Base-by-base conservation (phyloP, 805 yeast species). In the Starmera dryadoides region DNA sequence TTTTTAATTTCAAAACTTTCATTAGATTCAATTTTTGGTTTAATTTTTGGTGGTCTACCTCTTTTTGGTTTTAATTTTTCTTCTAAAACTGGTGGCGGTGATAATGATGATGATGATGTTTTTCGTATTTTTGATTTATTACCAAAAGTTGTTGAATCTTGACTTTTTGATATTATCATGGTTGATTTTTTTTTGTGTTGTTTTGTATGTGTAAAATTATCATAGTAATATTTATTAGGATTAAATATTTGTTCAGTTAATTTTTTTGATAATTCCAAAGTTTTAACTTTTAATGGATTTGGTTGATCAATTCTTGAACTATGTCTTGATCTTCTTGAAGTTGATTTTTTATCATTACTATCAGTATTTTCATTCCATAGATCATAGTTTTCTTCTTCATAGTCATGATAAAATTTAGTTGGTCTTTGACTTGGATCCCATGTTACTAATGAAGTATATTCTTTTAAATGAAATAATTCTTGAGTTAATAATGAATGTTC, bases 401-500 rank as follows among this genome's bases (percentile, higher is more conserved):
- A 71, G 39, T 47, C 55, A 41, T 46, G 52, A 39, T 52, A 63
- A 45, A 52, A 44, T 28, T 56, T 60, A 2, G 68, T 62, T 15
- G 63, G 64, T 9, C 62, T 50, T 2, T 66, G 63, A 14, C 56
- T 49, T 0, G 88, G 88, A 45, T 80, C 73, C 73, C 79, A 83
- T 16, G 74, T 75, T 0, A 70, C 74, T 33, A 81, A 54, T 1
- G 86, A 77, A 17, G 77, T 75, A 52, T 71, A 82, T 47, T 79
- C 75, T 41, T 68, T 62, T 21, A 83, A 58, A 52, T 82, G 86
- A 48, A 76, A 81, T 16, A 82, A 59, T 51, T 83, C 88, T 44
- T 77, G 75, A 0, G 75, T 63, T 20, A 74, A 55, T 5, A 72
- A 38, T 37, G 73, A 74, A 53, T 74, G 75, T 30, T 68, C 60